Conservation (phyloP, 495 filamentous ascomycete species). For the Tuber calosporum region DNA sequence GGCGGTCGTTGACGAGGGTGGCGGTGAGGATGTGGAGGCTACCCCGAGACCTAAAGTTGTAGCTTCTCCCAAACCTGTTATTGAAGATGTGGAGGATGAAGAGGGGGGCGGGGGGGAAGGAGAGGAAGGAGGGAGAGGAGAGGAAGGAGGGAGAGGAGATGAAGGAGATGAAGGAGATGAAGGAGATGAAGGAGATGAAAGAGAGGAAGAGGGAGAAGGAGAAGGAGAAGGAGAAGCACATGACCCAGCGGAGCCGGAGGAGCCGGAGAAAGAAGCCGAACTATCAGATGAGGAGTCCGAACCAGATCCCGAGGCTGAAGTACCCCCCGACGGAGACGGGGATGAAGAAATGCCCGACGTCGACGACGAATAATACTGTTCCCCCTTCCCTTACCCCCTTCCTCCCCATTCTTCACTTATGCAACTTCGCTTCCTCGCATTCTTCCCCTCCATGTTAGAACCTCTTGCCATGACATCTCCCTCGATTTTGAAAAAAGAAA, state of each 20-base stretch:
- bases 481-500: background rate
- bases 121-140: too few species aligned
- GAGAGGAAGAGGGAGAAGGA: slow-evolving; percentile 42
- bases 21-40: slow-evolving; percentile 47
- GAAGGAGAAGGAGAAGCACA: slow-evolving; percentile 46
- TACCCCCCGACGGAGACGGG: slow-evolving; percentile 23
- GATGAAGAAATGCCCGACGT: slow-evolving; percentile 36
- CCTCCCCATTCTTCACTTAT: slow-evolving; percentile 11
- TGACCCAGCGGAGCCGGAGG: slow-evolving; percentile 24
- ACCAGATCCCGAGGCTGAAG: slow-evolving; percentile 29
- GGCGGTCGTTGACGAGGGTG: slow-evolving; percentile 43
- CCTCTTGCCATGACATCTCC: background rate
- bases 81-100: slow-evolving; percentile 37
- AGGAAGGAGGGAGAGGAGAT: too few species aligned
- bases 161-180: too few species aligned
- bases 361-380: slow-evolving; percentile 23
- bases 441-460: background rate
- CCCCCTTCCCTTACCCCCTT: slow-evolving; percentile 11
- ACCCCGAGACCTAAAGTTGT: slow-evolving; percentile 42
- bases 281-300: slow-evolving; percentile 31
- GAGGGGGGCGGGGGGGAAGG: too few species aligned
- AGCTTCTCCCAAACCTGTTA: background rate
- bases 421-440: background rate
- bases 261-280: slow-evolving; percentile 17
- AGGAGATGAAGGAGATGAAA: slow-evolving; percentile 54